Conservation (phyloP, 2,329 filamentous ascomycete species). For the Nannizzia gypsea region DNA sequence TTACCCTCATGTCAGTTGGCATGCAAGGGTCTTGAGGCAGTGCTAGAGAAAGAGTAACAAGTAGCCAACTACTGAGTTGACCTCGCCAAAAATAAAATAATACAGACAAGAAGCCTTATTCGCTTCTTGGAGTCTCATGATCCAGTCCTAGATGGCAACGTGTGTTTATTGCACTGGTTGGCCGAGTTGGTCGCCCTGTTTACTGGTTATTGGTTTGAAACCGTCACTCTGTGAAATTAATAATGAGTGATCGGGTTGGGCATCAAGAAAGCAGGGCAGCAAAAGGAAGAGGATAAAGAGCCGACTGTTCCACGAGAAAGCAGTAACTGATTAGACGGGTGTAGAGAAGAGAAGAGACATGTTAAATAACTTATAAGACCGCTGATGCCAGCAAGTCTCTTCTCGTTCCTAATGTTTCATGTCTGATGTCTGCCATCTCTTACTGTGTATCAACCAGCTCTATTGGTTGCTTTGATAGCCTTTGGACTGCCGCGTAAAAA, state of each 20-base stretch:
- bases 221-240: background rate
- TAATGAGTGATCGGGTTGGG: background rate
- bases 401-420: background rate
- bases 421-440: background rate
- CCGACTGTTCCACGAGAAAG: background rate
- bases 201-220: background rate
- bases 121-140: background rate
- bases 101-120: background rate
- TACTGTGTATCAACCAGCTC: background rate
- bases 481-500: background rate
- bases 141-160: background rate
- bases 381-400: background rate
- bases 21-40: background rate
- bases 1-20: background rate
- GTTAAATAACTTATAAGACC: background rate
- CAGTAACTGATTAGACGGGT: background rate
- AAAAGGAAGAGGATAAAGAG: background rate
- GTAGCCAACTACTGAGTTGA: background rate
- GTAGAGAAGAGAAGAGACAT: background rate
- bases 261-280: constrained; percentile 5
- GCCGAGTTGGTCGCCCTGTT: background rate
- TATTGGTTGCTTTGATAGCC: background rate
- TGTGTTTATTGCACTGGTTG: background rate
- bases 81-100: background rate
- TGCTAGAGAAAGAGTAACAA: background rate